Percentiles rank a stretch among this genome's conserved stretches.
Evolutionary conservation across 306 rosid species (phyloP).

Genomic region (Rosa rugosa): DNA sequence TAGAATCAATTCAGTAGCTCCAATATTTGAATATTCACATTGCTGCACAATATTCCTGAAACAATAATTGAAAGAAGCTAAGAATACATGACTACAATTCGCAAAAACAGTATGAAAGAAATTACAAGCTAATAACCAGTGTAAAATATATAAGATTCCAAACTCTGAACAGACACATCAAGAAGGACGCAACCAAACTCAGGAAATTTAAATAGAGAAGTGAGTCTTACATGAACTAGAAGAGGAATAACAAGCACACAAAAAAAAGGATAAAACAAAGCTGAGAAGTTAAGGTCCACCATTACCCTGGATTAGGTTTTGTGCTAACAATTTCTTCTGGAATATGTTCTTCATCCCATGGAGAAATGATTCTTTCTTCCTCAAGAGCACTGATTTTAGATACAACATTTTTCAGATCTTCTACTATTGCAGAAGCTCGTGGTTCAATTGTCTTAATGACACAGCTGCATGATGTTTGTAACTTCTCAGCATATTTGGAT

Average conservation of each 20-base stretch:
- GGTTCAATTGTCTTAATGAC: slow-evolving; percentile 97
- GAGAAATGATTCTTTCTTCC: slow-evolving; percentile 60
- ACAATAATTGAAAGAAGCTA: slow-evolving; percentile 16
- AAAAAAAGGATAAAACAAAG: neutral
- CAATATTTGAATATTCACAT: slow-evolving; percentile 72
- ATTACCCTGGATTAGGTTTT: slow-evolving; percentile 88
- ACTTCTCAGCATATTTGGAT: slow-evolving; percentile 72
- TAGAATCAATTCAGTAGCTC: slow-evolving; percentile 77
- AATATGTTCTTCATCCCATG: slow-evolving; percentile 85
- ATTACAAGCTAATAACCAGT: neutral
- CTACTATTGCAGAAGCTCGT: slow-evolving; percentile 61
- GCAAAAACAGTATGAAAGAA: neutral
- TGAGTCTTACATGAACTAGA: neutral
- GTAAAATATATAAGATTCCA: neutral
- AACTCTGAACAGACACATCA: neutral
- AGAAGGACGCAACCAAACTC: neutral
- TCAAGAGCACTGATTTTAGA: slow-evolving; percentile 60
- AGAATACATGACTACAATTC: neutral
- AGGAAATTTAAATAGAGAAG: neutral
- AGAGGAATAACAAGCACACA: slow-evolving; percentile 1
- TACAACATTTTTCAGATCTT: slow-evolving; percentile 79
- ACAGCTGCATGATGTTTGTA: slow-evolving; percentile 71
- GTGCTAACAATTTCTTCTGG: slow-evolving; percentile 85
- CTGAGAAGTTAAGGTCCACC: slow-evolving; percentile 4
- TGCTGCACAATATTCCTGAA: slow-evolving; percentile 69